Evolutionary conservation across 2,329 filamentous ascomycete species (phyloP).

Genomic region (Penicillium sp.): DNA sequence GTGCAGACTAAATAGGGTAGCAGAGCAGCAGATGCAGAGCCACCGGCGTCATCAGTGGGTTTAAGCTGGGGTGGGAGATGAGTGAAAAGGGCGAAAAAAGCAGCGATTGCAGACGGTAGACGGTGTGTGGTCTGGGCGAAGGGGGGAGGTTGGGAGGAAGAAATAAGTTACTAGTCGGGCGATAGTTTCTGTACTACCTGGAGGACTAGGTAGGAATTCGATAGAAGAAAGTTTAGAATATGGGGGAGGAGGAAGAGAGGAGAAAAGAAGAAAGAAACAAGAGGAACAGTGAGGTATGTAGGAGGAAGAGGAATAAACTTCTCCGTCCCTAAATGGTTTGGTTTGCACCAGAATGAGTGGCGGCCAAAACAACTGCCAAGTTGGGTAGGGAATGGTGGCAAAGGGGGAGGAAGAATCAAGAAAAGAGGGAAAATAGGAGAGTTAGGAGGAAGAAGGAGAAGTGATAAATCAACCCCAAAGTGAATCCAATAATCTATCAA

Average conservation of each 20-base stretch:
- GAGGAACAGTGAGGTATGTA: not conserved
- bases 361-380: not conserved
- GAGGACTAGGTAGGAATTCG: not conserved
- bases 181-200: slow-evolving; percentile 4
- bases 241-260: too few species aligned
- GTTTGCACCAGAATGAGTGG: not conserved
- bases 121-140: not conserved
- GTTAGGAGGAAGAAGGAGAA: slow-evolving; percentile 11
- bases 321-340: not conserved
- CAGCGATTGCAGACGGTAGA: slow-evolving; percentile 14
- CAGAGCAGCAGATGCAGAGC: slow-evolving; percentile 12
- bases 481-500: not conserved
- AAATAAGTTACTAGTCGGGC: not conserved
- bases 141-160: not conserved
- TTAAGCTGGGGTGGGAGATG: slow-evolving; percentile 13
- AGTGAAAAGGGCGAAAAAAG: slow-evolving; percentile 11
- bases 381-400: slow-evolving; percentile 19
- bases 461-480: not conserved
- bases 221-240: slow-evolving; percentile 7
- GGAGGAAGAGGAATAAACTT: not conserved
- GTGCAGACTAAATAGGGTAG: slow-evolving; percentile 1
- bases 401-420: slow-evolving; percentile 18
- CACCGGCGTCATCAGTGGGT: slow-evolving; percentile 27
- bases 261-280: not conserved
- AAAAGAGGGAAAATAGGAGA: slow-evolving; percentile 14